Evolutionary conservation across 345 rosid genomes (phyloP).

Genomic region (Diplotaxis tenuifolia): DNA sequence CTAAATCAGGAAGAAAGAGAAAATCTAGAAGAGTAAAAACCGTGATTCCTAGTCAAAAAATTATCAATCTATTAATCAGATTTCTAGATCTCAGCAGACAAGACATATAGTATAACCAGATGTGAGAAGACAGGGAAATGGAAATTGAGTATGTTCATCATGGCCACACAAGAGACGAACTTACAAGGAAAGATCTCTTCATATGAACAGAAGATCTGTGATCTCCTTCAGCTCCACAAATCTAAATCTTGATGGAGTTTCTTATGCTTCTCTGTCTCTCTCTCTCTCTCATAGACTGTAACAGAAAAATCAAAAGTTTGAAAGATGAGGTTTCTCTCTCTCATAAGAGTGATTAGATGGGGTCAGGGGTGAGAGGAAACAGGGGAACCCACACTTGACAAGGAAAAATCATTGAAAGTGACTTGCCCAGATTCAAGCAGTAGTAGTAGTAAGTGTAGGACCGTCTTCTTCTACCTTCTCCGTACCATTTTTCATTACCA

Average conservation of each 20-base stretch:
- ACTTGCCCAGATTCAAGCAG: constrained; percentile 73
- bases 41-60: not conserved
- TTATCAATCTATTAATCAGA: not conserved
- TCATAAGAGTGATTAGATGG: constrained; percentile 50
- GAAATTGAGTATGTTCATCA: not conserved
- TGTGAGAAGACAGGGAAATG: constrained; percentile 10
- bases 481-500: constrained; percentile 38
- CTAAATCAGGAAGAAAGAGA: constrained; percentile 15
- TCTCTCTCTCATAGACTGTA: constrained; percentile 3
- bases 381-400: constrained; percentile 48
- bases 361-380: constrained; percentile 51
- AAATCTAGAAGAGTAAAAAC: not conserved
- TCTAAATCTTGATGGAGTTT: not conserved
- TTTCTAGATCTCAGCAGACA: constrained; percentile 25
- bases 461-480: constrained; percentile 57
- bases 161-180: constrained; percentile 25
- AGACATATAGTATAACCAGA: constrained; percentile 6
- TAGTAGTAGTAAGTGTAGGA: constrained; percentile 46
- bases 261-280: constrained; percentile 8
- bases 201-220: constrained; percentile 68
- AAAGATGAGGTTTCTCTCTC: constrained; percentile 14
- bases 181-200: constrained; percentile 81
- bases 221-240: constrained; percentile 36
- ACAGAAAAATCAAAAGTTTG: constrained; percentile 22
- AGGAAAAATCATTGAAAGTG: constrained; percentile 64